These are phyloP conservation scores for Lophiotrema nucula DNA, from an alignment of 495 filamentous ascomycete species.

Conservation along the genomic window DNA sequence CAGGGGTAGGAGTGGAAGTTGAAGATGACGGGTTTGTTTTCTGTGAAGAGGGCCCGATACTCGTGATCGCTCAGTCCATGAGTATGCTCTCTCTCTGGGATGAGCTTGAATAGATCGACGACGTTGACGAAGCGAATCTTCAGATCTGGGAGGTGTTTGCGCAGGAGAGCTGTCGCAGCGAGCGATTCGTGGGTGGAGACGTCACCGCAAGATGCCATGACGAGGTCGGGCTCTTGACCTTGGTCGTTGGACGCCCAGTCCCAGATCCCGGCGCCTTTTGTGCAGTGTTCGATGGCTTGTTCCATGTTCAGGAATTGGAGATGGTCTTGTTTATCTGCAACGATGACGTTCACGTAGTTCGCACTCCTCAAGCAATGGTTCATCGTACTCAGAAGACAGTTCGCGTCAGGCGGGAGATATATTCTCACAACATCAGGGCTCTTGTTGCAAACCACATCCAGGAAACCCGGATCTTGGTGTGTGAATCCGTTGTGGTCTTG, in stretches of 20 bases:
- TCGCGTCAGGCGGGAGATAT: constrained; percentile 73
- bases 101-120: constrained; percentile 72
- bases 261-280: constrained; percentile 64
- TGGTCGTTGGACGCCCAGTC: constrained; percentile 57
- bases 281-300: constrained; percentile 66
- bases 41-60: constrained; percentile 65
- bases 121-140: constrained; percentile 75
- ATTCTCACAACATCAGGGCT: constrained; percentile 72
- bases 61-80: constrained; percentile 63
- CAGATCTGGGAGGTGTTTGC: constrained; percentile 61
- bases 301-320: constrained; percentile 69
- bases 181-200: constrained; percentile 68
- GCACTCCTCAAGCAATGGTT: constrained; percentile 66
- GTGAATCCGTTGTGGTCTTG: constrained; percentile 81
- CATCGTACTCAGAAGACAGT: constrained; percentile 65
- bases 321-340: constrained; percentile 74
- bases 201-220: constrained; percentile 71
- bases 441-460: constrained; percentile 73
- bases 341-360: constrained; percentile 76
- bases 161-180: constrained; percentile 64
- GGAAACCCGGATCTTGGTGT: constrained; percentile 74
- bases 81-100: constrained; percentile 61
- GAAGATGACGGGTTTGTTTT: constrained; percentile 67
- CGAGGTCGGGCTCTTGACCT: constrained; percentile 62
- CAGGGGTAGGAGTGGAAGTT: constrained; percentile 79